Percentiles rank a stretch among this genome's conserved stretches.
These are phyloP conservation scores for Sugiyamaella sp. DNA, from an alignment of 1,139 yeast species.

Conservation along the genomic window DNA sequence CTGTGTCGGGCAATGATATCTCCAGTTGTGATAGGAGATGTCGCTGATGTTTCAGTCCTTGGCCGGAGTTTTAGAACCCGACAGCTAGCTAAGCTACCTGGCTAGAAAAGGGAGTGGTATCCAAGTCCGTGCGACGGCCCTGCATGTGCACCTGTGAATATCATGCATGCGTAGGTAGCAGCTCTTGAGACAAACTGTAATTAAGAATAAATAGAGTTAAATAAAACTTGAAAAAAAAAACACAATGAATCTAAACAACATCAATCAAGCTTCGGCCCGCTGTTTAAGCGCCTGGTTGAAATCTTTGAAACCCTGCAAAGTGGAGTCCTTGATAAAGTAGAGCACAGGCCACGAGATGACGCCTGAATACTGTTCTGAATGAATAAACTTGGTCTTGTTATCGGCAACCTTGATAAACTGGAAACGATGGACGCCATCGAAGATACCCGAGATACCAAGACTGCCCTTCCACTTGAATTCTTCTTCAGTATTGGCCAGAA, in stretches of 20 bases:
- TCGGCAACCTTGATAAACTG: conserved; percentile 14
- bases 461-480: conserved; percentile 19
- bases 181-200: too few species aligned
- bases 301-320: conserved; percentile 17
- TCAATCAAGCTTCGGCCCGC: conserved; percentile 12
- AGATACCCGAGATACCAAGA: conserved; percentile 13
- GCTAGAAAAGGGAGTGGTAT: too few species aligned
- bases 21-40: too few species aligned
- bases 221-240: neutral
- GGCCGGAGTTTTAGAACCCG: too few species aligned
- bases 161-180: too few species aligned
- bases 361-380: conserved; percentile 17
- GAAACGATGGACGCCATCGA: conserved; percentile 21
- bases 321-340: conserved; percentile 11
- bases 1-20: too few species aligned
- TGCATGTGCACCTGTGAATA: too few species aligned
- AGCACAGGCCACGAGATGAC: conserved; percentile 9
- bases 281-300: conserved; percentile 19
- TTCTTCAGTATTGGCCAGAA: conserved; percentile 11
- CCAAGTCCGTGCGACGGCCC: too few species aligned
- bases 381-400: conserved; percentile 17
- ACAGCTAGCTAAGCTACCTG: too few species aligned
- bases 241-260: neutral
- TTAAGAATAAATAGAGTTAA: neutral
- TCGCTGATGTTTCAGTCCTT: too few species aligned